Percentiles rank a stretch among this genome's conserved stretches.
Conservation (phyloP, 441 rosid species). For the Adansonia gregorii region DNA sequence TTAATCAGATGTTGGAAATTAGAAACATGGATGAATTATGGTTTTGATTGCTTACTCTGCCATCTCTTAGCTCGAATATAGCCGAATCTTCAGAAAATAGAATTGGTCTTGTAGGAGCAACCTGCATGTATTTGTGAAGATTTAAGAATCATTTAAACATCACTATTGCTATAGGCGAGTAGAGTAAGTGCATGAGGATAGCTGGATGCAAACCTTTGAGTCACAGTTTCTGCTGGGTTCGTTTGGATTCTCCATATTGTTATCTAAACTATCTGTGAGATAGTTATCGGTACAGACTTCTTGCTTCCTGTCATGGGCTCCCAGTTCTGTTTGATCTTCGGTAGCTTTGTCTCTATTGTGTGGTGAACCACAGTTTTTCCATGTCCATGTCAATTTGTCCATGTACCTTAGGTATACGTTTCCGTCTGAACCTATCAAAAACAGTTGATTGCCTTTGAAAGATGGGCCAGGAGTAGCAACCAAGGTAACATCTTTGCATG, state of each 20-base stretch:
- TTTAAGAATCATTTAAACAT: conserved; percentile 25
- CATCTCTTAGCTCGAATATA: conserved; percentile 69
- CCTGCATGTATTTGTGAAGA: conserved; percentile 41
- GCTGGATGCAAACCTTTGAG: conserved; percentile 44
- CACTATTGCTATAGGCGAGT: background rate
- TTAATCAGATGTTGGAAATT: conserved; percentile 7
- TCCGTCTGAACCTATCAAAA: conserved; percentile 68
- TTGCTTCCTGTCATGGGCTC: conserved; percentile 20
- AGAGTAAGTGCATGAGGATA: background rate
- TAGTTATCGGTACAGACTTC: conserved; percentile 43
- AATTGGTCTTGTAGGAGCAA: conserved; percentile 65
- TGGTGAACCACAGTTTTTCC: conserved; percentile 63
- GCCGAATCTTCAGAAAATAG: conserved; percentile 59
- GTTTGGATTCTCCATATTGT: conserved; percentile 37
- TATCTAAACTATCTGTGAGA: conserved; percentile 36
- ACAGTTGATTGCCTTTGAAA: conserved; percentile 52
- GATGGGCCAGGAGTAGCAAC: conserved; percentile 65
- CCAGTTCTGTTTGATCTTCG: conserved; percentile 30
- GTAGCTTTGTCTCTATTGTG: conserved; percentile 19
- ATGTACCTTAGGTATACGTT: conserved; percentile 61
- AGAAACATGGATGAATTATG: conserved; percentile 12
- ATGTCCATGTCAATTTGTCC: conserved; percentile 61
- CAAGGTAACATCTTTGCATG: conserved; percentile 54
- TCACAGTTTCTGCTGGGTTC: conserved; percentile 45
- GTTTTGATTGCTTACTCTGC: conserved; percentile 59